Conservation (phyloP, 805 yeast species). For the Wickerhamiella azyma region DNA sequence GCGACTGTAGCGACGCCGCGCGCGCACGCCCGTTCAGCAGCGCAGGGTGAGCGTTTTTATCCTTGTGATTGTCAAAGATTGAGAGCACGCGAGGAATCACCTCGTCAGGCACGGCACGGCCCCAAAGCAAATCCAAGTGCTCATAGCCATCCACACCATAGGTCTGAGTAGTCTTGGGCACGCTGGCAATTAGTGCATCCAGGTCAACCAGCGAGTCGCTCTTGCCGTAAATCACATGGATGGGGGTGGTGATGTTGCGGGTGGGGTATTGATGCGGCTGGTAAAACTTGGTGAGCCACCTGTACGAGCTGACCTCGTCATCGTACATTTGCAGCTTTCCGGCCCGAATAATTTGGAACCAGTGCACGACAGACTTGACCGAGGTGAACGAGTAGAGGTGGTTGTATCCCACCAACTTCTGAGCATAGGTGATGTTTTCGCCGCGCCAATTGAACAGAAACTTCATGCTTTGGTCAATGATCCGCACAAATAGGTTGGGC, state of each 20-base stretch:
- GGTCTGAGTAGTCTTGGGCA: slow-evolving; percentile 38
- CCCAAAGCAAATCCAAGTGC: slow-evolving; percentile 88
- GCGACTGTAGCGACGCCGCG: background rate
- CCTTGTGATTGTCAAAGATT: background rate
- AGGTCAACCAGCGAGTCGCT: slow-evolving; percentile 79
- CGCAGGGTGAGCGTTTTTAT: background rate
- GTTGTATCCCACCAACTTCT: slow-evolving; percentile 67
- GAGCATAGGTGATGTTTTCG: slow-evolving; percentile 51
- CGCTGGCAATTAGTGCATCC: slow-evolving; percentile 50
- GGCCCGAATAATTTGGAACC: slow-evolving; percentile 80
- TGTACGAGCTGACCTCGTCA: slow-evolving; percentile 30
- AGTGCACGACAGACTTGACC: slow-evolving; percentile 86
- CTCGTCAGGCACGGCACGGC: slow-evolving; percentile 38
- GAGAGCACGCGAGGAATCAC: slow-evolving; percentile 14
- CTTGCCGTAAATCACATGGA: slow-evolving; percentile 66
- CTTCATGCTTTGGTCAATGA: slow-evolving; percentile 58
- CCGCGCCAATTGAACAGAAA: slow-evolving; percentile 72
- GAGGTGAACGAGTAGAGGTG: slow-evolving; percentile 86
- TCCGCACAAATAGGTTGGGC: slow-evolving; percentile 57
- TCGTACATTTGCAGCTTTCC: slow-evolving; percentile 79
- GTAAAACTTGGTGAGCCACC: slow-evolving; percentile 26
- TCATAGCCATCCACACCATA: slow-evolving; percentile 57
- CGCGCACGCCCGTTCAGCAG: background rate
- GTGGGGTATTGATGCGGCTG: slow-evolving; percentile 52
- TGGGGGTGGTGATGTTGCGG: slow-evolving; percentile 52